phyloP scores from a whole-genome alignment of 805 yeast genomes.

The Jamesozyma jinghongensis region DNA sequence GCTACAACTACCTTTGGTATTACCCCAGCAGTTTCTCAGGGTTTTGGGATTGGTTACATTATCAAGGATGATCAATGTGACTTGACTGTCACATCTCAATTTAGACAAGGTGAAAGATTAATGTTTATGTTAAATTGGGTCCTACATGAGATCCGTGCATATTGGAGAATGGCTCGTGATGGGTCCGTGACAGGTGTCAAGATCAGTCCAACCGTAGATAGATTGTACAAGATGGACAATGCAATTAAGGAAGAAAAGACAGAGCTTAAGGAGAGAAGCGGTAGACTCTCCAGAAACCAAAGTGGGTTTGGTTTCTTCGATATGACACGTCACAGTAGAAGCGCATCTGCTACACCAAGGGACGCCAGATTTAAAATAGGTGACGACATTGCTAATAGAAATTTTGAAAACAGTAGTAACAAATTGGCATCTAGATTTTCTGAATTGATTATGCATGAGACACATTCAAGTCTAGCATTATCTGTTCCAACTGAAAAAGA shows the following conservation, averaged over 20 bases:
- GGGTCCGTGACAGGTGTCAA: conserved; percentile 15
- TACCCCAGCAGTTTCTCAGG: conserved; percentile 81
- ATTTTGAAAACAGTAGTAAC: conserved; percentile 3
- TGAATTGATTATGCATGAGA: conserved; percentile 9
- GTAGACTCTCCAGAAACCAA: background rate
- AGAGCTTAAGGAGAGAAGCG: background rate
- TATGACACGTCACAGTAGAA: conserved; percentile 21
- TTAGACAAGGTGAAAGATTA: conserved; percentile 74
- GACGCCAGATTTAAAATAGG: background rate
- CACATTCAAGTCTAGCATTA: conserved; percentile 16
- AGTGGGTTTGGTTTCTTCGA: conserved; percentile 22
- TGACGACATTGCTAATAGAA: background rate
- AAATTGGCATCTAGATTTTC: conserved; percentile 14
- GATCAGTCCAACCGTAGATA: conserved; percentile 25
- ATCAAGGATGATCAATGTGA: conserved; percentile 73
- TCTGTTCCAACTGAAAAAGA: conserved; percentile 23
- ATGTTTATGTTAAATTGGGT: conserved; percentile 66
- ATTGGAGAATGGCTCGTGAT: conserved; percentile 28
- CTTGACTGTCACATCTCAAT: conserved; percentile 78
- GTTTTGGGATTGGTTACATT: conserved; percentile 88
- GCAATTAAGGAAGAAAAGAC: conserved; percentile 14
- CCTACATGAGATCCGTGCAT: conserved; percentile 46
- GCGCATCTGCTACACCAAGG: conserved; percentile 17
- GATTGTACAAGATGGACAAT: conserved; percentile 32
- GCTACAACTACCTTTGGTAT: conserved; percentile 80